These are phyloP conservation scores for Brassica napus DNA, from an alignment of 345 rosid genomes.

Conservation along the genomic window DNA sequence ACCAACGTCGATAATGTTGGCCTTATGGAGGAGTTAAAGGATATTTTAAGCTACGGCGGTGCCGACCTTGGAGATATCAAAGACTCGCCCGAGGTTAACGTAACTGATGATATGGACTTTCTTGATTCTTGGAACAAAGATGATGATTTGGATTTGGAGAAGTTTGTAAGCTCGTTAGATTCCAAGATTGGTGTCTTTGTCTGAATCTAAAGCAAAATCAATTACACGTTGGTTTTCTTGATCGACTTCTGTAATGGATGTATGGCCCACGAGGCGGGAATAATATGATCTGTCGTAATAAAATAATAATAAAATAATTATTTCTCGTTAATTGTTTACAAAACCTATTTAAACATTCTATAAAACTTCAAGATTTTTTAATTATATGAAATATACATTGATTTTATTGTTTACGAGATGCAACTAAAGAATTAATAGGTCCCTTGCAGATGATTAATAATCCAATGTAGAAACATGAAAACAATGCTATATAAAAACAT, in stretches of 20 bases:
- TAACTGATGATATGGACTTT: constrained; percentile 20
- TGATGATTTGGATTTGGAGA: constrained; percentile 9
- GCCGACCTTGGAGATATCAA: neutral
- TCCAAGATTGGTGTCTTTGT: constrained; percentile 20
- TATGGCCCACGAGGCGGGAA: neutral
- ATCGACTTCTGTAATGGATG: neutral
- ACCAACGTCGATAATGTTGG: constrained; percentile 23
- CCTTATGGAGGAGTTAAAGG: constrained; percentile 34
- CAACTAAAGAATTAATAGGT: too few relatives aligned
- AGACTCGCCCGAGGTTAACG: constrained; percentile 17
- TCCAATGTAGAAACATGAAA: too few relatives aligned
- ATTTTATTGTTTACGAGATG: too few relatives aligned
- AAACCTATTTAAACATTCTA: too few relatives aligned
- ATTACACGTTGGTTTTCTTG: constrained; percentile 21
- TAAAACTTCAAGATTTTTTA: too few relatives aligned
- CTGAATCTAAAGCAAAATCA: constrained; percentile 20
- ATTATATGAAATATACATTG: too few relatives aligned
- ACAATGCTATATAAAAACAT: too few relatives aligned
- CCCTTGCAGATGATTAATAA: too few relatives aligned
- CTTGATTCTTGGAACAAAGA: constrained; percentile 29
- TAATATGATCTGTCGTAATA: neutral
- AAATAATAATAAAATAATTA: too few relatives aligned
- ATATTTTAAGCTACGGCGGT: constrained; percentile 9
- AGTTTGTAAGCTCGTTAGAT: constrained; percentile 12
- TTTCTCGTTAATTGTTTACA: too few relatives aligned